Base-by-base conservation (phyloP, 352 stramenopile genomes). In the Phytophthora fragariae region DNA sequence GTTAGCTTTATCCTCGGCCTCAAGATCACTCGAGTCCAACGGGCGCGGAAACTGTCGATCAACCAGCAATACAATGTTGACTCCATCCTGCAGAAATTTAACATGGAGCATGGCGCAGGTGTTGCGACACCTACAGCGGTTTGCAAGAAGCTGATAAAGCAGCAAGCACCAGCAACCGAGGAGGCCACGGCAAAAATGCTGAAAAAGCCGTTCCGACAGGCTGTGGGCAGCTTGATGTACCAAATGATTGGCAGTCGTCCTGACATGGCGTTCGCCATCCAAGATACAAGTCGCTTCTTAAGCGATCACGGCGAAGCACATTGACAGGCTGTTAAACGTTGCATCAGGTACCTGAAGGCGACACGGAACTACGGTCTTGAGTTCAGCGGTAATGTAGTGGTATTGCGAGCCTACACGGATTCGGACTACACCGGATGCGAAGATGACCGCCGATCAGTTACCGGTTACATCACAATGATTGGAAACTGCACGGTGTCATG, bases 161-260 rank as follows among this genome's bases (percentile, higher is more conserved):
- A 33, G 12, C 9, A 62, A 21, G 7, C 31, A 15, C 50, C 31
- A 3, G n/a, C 14, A 2, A 70, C 1, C n/a, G 64, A 47, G 7
- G 70, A 70, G n/a, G 64, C 44, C 1, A 73, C 53, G 6, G 56
- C 24, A 0, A 24, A 70, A 3, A 70, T 68, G 47, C 2, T 35
- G 10, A 27, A 21, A 1, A 74, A 72, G 33, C 71, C 71, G 0
- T 78, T 65, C n/a, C 10, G 62, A 4, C 31, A 78, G 44, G 65
- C 65, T 2, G 62, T 78, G 0, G 62, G 61, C 9, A 75, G 62
- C 17, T 11, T 78, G 5, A 75, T 78, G 66, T 68, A 72, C 33
- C 33, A 61, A 21, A 68, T 77, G 70, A 70, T 77, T 35, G 63
- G 57, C 7, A 65, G n/a, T 9, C 24, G 65, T 7, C 71, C 49